Evolutionary conservation across 352 stramenopile genomes (phyloP), one percentile per base, ranked within the genome.

Genomic region (Phytophthora crassamura): DNA sequence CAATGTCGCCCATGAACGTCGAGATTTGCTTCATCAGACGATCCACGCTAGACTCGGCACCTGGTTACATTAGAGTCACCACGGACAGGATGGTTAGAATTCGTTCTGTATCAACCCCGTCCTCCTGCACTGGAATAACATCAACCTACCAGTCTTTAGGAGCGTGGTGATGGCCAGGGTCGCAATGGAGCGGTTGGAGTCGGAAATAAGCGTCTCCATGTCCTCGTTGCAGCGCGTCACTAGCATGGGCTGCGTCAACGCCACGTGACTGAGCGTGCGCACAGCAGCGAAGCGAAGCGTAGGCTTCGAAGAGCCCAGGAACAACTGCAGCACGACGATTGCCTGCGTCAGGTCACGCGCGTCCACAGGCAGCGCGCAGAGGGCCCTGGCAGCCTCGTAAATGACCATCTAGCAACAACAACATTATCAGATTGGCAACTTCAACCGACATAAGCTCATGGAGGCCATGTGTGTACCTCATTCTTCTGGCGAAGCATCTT

Each of bases 111-210:
- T 18, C 42, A 48, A 8, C 12, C 52, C 16, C 11, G 5, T 35
- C 18, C 22, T 10, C 14, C 36, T 28, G 11, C 34, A 2, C n/a
- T 22, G 4, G 8, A n/a, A 8, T 2, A 10, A 18, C 8, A 5
- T 16, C n/a, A 43, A 62, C 68, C 34, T 71, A 89, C 80, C 97
- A 15, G 98, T 99, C 76, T 99, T 99, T 50, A 99, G 84, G 9
- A 99, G 67, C 14, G 98, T 99, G 22, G 97, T 99, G 69, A 99
- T 99, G 6, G 98, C 97, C 28, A 99, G 78, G 2, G 98, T 99
- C 2, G 97, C 97, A 75, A 99, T 99, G 20, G 89, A 98, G 53
- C 97, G 88, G 78, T 99, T 99, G 0, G 89, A 77, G 82, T 99
- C 98, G 15, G 84, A 85, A 66, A 99, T 98, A 33, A 99, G 84